phyloP scores from a whole-genome alignment of 768 basidiomycete species.

The Lactarius sanguifluus region DNA sequence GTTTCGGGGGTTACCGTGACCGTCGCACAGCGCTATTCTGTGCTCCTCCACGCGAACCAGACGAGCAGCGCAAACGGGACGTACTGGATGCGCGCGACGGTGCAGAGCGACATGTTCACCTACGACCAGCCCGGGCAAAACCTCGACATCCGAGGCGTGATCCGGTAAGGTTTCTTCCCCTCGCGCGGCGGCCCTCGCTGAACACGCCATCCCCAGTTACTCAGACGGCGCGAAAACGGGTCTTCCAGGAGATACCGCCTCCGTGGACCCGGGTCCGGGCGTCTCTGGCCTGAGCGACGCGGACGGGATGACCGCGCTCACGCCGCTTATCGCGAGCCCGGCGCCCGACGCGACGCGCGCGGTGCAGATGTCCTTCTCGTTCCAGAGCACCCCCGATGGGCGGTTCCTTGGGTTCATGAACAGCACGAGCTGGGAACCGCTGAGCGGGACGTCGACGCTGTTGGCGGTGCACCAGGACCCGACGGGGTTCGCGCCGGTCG shows the following conservation, averaged over 20 bases:
- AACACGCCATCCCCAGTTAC: constrained; percentile 9
- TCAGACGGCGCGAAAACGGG: constrained; percentile 17
- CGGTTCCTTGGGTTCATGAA: constrained; percentile 28
- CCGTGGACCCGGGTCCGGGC: constrained; percentile 25
- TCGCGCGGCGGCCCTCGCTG: no score
- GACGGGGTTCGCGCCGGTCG: background rate
- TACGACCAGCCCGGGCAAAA: constrained; percentile 26
- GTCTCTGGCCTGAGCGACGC: background rate
- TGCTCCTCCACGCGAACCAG: constrained; percentile 44
- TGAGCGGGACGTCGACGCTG: constrained; percentile 20
- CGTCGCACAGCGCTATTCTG: constrained; percentile 53
- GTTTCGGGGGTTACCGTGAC: constrained; percentile 44
- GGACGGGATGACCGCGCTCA: constrained; percentile 20
- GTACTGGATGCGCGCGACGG: constrained; percentile 43
- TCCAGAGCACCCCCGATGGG: constrained; percentile 15
- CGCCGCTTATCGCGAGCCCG: constrained; percentile 6
- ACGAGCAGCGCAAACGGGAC: constrained; percentile 38
- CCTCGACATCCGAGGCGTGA: constrained; percentile 25
- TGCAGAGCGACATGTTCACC: constrained; percentile 41
- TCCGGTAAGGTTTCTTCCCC: constrained; percentile 9
- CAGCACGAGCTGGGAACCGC: constrained; percentile 24
- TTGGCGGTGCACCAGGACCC: constrained; percentile 16
- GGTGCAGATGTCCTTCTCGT: constrained; percentile 8
- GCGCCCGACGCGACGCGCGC: constrained; percentile 19
- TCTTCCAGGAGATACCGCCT: constrained; percentile 16